phyloP scores from a whole-genome alignment of 208 protist genomes.

The Trypanosoma melophagium region DNA sequence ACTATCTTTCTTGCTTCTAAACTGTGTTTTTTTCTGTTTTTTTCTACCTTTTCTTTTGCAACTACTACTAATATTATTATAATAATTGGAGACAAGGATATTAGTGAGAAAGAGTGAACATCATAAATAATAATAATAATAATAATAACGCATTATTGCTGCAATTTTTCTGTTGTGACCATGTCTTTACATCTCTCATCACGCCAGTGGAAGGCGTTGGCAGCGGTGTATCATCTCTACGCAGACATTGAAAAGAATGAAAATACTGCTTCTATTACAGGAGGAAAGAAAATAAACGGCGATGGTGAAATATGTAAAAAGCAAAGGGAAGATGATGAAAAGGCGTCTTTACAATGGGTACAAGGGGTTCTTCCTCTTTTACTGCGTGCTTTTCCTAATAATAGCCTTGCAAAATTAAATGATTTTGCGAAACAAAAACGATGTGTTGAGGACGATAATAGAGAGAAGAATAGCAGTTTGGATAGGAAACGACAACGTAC shows the following conservation, averaged over 20 bases:
- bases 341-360: slow-evolving; percentile 1
- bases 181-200: slow-evolving; percentile 7
- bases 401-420: background rate
- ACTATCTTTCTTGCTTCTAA: background rate
- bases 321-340: no score
- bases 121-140: slow-evolving; percentile 11
- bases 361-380: slow-evolving; percentile 21
- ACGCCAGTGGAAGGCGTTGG: slow-evolving; percentile 27
- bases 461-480: background rate
- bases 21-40: background rate
- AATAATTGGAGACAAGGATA: background rate
- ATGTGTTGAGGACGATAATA: background rate
- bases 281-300: background rate
- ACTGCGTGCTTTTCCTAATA: slow-evolving; percentile 24
- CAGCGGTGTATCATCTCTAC: slow-evolving; percentile 31
- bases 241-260: background rate
- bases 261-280: background rate
- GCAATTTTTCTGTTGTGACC: background rate
- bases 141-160: background rate
- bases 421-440: background rate
- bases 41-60: background rate
- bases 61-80: no score
- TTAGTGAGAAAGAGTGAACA: background rate
- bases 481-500: background rate
- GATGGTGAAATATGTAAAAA: background rate